phyloP scores from a whole-genome alignment of 768 basidiomycete genomes.

The Collybia nuda region DNA sequence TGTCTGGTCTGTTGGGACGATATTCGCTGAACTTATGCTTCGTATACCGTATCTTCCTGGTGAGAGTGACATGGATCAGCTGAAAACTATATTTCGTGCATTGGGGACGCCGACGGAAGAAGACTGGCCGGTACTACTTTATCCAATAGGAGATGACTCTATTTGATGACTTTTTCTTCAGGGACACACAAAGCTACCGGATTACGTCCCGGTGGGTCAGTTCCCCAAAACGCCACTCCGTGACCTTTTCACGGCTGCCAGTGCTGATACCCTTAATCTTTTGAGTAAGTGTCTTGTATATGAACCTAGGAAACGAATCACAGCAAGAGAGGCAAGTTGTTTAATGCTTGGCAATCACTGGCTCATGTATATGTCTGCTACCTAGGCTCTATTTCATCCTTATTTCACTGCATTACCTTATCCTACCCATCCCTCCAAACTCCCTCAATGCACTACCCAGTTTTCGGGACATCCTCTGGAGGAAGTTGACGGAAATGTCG shows the following conservation, averaged over 20 bases:
- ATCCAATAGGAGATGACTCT: neutral
- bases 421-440: constrained; percentile 84
- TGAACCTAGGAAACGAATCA: constrained; percentile 82
- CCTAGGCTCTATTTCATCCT: constrained; percentile 78
- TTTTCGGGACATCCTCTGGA: constrained; percentile 58
- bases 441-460: constrained; percentile 70
- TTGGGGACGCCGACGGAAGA: constrained; percentile 95
- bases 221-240: constrained; percentile 83
- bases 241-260: constrained; percentile 90
- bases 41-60: constrained; percentile 95
- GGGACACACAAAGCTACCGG: constrained; percentile 90
- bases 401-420: constrained; percentile 88
- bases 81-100: constrained; percentile 92
- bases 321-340: constrained; percentile 71
- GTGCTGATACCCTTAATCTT: constrained; percentile 80
- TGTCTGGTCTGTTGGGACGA: constrained; percentile 97
- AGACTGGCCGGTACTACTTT: constrained; percentile 85
- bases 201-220: constrained; percentile 84
- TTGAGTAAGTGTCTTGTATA: constrained; percentile 78
- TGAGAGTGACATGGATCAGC: constrained; percentile 94
- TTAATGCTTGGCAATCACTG: constrained; percentile 1
- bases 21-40: constrained; percentile 96
- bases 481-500: constrained; percentile 76
- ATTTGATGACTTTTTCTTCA: constrained; percentile 23
- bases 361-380: constrained; percentile 2